These are phyloP conservation scores for Cucurbita ficifolia DNA, from an alignment of 306 rosid species.

Conservation along the genomic window DNA sequence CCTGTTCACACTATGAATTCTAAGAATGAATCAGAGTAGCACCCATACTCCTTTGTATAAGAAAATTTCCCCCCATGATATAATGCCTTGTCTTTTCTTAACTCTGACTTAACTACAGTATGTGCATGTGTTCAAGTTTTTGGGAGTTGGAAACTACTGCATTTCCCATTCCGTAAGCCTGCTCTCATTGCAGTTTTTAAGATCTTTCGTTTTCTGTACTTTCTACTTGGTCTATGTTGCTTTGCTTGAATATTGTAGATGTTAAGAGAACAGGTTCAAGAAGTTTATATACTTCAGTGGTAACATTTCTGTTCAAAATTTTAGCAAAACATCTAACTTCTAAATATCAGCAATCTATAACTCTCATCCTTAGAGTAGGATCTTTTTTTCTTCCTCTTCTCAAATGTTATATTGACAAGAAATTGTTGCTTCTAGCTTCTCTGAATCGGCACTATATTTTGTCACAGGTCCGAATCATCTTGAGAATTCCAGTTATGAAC, in stretches of 20 bases:
- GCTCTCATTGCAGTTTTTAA: not conserved
- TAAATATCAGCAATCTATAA: not conserved
- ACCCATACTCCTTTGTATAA: not conserved
- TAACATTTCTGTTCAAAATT: too few species aligned
- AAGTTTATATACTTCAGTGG: not conserved
- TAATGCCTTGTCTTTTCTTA: not conserved
- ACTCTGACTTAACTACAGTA: not conserved
- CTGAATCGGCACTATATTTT: not conserved
- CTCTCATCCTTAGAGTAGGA: not conserved
- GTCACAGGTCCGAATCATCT: conserved; percentile 54
- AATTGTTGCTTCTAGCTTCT: not conserved
- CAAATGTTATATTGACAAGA: not conserved
- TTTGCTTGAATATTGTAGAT: not conserved
- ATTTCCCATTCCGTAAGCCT: not conserved
- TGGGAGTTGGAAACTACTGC: not conserved
- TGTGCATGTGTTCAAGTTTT: not conserved
- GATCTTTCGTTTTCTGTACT: not conserved
- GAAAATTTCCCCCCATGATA: not conserved
- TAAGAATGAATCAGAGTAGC: not conserved
- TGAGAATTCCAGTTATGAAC: conserved; percentile 63
- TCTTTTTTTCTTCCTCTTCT: not conserved
- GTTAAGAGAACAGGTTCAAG: not conserved
- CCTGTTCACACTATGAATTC: not conserved
- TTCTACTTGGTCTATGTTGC: not conserved
- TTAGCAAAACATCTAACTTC: not conserved